phyloP scores from a whole-genome alignment of 108 stramenopile species.

The Aurantiochytrium sp. region DNA sequence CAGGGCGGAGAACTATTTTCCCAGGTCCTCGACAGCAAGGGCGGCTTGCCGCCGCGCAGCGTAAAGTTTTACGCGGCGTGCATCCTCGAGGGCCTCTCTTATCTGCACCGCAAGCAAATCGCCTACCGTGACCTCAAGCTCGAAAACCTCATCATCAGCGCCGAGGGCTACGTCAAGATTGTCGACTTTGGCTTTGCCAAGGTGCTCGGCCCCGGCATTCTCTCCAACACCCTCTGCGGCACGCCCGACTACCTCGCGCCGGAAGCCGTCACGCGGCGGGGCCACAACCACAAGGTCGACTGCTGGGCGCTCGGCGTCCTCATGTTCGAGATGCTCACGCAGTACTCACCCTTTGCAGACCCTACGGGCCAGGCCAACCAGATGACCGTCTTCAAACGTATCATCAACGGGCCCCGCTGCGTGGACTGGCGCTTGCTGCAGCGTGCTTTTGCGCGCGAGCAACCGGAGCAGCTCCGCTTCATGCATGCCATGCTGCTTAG shows the following conservation, averaged over 20 bases:
- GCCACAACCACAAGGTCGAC: conserved; percentile 71
- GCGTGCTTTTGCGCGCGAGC: not conserved
- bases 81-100: conserved; percentile 33
- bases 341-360: conserved; percentile 63
- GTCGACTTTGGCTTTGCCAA: conserved; percentile 74
- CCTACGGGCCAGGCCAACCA: conserved; percentile 60
- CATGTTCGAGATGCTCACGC: conserved; percentile 69
- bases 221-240: conserved; percentile 88
- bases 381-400: conserved; percentile 54
- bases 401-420: conserved; percentile 34
- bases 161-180: conserved; percentile 63
- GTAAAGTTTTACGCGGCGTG: conserved; percentile 43
- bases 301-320: conserved; percentile 81
- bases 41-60: not conserved
- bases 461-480: not conserved
- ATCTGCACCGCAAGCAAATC: conserved; percentile 36
- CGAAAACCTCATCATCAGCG: conserved; percentile 73
- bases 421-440: not conserved
- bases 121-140: conserved; percentile 54
- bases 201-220: conserved; percentile 57
- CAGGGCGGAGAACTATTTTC: conserved; percentile 58
- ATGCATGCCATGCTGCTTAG: not conserved
- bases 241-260: conserved; percentile 87
- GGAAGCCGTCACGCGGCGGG: conserved; percentile 72
- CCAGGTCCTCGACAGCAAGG: not conserved